Evolutionary conservation across 2,329 filamentous ascomycete genomes (phyloP).

Genomic region (Lachnellula hyalina): DNA sequence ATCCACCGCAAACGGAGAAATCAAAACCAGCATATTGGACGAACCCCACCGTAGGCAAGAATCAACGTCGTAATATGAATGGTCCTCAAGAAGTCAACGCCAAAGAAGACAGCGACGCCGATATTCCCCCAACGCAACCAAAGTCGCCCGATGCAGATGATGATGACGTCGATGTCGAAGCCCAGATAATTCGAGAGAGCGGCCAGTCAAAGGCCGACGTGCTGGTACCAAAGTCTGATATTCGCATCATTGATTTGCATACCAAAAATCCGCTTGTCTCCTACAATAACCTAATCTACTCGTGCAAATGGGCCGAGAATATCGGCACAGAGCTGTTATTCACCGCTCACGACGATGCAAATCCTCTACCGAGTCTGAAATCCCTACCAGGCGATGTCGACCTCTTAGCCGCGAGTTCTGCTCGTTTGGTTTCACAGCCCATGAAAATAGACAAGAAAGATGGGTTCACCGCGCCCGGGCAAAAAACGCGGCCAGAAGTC

Average conservation of each 20-base stretch:
- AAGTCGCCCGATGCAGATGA: not conserved
- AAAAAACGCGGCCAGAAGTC: not conserved
- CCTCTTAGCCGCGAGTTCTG: constrained; percentile 64
- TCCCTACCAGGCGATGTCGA: constrained; percentile 56
- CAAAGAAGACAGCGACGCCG: constrained; percentile 1
- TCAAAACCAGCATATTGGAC: constrained; percentile 12
- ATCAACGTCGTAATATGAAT: constrained; percentile 8
- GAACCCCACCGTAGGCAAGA: constrained; percentile 20
- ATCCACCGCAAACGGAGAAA: constrained; percentile 3
- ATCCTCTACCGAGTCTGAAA: constrained; percentile 43
- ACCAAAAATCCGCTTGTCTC: constrained; percentile 70
- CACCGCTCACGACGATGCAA: constrained; percentile 40
- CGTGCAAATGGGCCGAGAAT: constrained; percentile 74
- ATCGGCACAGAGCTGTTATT: constrained; percentile 83
- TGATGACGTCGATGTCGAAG: constrained; percentile 18
- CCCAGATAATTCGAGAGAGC: not conserved
- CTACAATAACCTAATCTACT: constrained; percentile 73
- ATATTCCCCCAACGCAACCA: not conserved
- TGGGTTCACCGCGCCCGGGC: no score
- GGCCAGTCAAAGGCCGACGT: constrained; percentile 18
- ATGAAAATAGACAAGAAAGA: constrained; percentile 45
- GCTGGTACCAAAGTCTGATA: constrained; percentile 24
- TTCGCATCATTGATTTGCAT: constrained; percentile 83
- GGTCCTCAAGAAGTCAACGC: constrained; percentile 4
- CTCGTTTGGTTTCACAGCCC: constrained; percentile 64